A percentile compares a stretch with the other conserved stretches of the same genome.
Conservation (phyloP, 2,329 filamentous ascomycete genomes). For the Monilinia fructigena region DNA sequence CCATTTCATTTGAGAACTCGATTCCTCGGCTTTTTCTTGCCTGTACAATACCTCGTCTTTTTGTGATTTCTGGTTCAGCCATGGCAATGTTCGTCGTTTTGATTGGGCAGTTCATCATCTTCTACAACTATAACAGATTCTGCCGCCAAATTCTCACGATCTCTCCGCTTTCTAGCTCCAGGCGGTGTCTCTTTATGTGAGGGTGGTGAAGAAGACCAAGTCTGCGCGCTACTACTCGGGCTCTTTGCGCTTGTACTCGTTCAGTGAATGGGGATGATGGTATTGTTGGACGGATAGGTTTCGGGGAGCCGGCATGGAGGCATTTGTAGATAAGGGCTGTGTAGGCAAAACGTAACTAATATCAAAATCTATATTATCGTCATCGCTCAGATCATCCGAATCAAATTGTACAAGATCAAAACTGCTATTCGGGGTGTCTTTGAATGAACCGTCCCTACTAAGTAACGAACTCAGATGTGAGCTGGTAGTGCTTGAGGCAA, state of each 20-base stretch:
- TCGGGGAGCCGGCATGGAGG: conserved; percentile 38
- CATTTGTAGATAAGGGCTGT: conserved; percentile 27
- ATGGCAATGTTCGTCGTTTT: conserved; percentile 42
- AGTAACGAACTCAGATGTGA: conserved; percentile 46
- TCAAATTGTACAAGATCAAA: conserved; percentile 56
- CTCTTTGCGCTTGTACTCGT: conserved; percentile 16
- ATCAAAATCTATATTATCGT: conserved; percentile 71
- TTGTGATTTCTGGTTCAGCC: conserved; percentile 38
- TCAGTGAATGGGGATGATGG: conserved; percentile 27
- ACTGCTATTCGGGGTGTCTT: conserved; percentile 43
- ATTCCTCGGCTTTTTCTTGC: conserved; percentile 28
- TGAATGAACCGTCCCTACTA: conserved; percentile 50
- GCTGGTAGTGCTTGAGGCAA: conserved; percentile 30
- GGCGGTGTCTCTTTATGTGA: conserved; percentile 44
- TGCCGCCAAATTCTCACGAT: conserved; percentile 22
- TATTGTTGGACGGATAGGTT: conserved; percentile 47
- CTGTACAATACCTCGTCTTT: conserved; percentile 32
- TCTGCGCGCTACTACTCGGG: conserved; percentile 36
- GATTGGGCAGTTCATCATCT: conserved; percentile 36
- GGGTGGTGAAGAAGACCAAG: conserved; percentile 48
- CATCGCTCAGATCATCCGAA: conserved; percentile 85
- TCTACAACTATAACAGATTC: conserved; percentile 17
- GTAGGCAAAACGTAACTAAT: conserved; percentile 46
- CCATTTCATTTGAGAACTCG: conserved; percentile 26
- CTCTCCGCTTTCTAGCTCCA: conserved; percentile 26